phyloP scores from a whole-genome alignment of 148 eudicot species.

The Silene uniflora region DNA sequence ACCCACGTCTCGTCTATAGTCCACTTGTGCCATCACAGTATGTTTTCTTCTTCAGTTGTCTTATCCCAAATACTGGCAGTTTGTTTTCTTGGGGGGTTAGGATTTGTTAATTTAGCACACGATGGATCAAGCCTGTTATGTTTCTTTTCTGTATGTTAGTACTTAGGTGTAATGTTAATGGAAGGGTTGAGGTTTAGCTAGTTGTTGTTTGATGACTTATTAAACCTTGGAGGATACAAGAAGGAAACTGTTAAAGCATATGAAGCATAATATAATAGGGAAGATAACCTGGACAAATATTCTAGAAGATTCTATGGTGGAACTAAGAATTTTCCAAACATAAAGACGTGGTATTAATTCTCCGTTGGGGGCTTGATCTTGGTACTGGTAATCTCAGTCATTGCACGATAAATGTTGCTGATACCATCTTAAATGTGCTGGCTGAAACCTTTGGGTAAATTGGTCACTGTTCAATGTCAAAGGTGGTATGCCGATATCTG shows the following conservation, averaged over 20 bases:
- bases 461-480: background rate
- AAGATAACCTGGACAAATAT: background rate
- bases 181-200: background rate
- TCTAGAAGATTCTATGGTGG: background rate
- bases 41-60: constrained; percentile 29
- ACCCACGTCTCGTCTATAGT: constrained; percentile 86
- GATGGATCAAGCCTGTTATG: background rate
- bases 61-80: background rate
- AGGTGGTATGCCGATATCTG: background rate
- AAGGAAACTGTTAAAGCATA: background rate
- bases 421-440: background rate
- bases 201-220: background rate
- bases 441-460: background rate
- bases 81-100: background rate
- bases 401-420: background rate
- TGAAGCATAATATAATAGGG: background rate
- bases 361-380: background rate
- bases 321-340: background rate
- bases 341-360: background rate
- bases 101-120: background rate
- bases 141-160: background rate
- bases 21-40: constrained; percentile 99
- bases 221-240: background rate
- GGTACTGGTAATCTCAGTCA: background rate
- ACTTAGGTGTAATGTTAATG: background rate